Conservation (phyloP, 2,329 filamentous ascomycete species). For the Fusarium decemcellulare region DNA sequence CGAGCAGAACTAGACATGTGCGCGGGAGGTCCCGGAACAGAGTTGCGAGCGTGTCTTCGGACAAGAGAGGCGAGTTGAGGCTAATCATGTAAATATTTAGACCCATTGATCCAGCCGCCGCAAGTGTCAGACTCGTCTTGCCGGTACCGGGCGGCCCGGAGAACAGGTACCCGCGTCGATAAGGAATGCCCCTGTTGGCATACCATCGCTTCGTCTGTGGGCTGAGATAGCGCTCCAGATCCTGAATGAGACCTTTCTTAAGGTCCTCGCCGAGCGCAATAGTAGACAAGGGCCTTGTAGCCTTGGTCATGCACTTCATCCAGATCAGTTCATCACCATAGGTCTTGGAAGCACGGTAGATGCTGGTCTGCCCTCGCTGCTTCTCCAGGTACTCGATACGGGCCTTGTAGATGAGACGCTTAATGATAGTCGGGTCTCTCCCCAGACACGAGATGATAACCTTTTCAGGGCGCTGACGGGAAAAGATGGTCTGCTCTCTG, state of each 20-base stretch:
- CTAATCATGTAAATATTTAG: conserved; percentile 38
- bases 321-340: conserved; percentile 13
- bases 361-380: conserved; percentile 29
- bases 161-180: conserved; percentile 40
- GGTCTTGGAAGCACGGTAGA: conserved; percentile 17
- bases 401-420: conserved; percentile 29
- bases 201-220: conserved; percentile 37
- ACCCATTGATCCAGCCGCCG: conserved; percentile 30
- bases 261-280: conserved; percentile 31
- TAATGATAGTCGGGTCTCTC: conserved; percentile 23
- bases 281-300: conserved; percentile 32
- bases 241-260: conserved; percentile 31
- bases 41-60: conserved; percentile 25
- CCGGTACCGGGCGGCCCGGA: conserved; percentile 39
- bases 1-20: conserved; percentile 27
- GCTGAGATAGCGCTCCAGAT: conserved; percentile 34
- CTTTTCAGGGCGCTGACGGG: neutral
- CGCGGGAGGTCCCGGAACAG: conserved; percentile 21
- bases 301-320: conserved; percentile 34
- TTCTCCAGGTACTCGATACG: conserved; percentile 28
- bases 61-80: conserved; percentile 13
- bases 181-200: conserved; percentile 36
- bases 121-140: conserved; percentile 36
- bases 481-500: neutral
- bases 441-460: conserved; percentile 30